These are phyloP conservation scores for Candida glucosophila DNA, from an alignment of 1,139 yeast genomes.

Conservation along the genomic window DNA sequence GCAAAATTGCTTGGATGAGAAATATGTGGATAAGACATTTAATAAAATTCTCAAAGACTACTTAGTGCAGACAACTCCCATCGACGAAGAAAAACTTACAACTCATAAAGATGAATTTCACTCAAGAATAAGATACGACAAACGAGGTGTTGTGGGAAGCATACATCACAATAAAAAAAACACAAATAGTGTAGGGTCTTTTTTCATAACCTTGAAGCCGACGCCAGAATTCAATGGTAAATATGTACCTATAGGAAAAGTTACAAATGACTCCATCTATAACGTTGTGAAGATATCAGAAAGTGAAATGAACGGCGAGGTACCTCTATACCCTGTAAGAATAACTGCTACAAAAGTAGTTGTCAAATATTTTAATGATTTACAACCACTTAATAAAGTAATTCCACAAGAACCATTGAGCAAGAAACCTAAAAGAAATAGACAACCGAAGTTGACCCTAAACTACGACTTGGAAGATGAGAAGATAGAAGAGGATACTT, in stretches of 20 bases:
- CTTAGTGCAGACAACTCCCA: constrained; percentile 20
- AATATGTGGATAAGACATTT: constrained; percentile 34
- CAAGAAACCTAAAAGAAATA: constrained; percentile 9
- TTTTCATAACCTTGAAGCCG: constrained; percentile 46
- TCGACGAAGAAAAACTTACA: constrained; percentile 4
- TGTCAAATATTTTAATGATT: constrained; percentile 43
- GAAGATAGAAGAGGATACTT: constrained; percentile 9
- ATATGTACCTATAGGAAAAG: constrained; percentile 53
- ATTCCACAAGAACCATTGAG: constrained; percentile 6
- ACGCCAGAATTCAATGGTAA: constrained; percentile 37
- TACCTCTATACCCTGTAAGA: constrained; percentile 45
- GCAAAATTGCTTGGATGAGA: constrained; percentile 35
- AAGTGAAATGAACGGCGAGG: constrained; percentile 35
- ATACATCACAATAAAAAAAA: constrained; percentile 22
- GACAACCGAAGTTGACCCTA: constrained; percentile 10
- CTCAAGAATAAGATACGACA: constrained; percentile 42
- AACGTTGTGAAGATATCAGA: constrained; percentile 45
- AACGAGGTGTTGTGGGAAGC: constrained; percentile 52
- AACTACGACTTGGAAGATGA: constrained; percentile 23
- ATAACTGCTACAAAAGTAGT: constrained; percentile 34
- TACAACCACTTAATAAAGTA: constrained; percentile 10
- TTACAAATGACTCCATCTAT: constrained; percentile 52
- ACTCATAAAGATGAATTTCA: constrained; percentile 41
- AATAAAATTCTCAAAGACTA: constrained; percentile 27
- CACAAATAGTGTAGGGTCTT: constrained; percentile 33